phyloP scores from a whole-genome alignment of 306 rosid genomes.

The Cyclanthera cordifolia region DNA sequence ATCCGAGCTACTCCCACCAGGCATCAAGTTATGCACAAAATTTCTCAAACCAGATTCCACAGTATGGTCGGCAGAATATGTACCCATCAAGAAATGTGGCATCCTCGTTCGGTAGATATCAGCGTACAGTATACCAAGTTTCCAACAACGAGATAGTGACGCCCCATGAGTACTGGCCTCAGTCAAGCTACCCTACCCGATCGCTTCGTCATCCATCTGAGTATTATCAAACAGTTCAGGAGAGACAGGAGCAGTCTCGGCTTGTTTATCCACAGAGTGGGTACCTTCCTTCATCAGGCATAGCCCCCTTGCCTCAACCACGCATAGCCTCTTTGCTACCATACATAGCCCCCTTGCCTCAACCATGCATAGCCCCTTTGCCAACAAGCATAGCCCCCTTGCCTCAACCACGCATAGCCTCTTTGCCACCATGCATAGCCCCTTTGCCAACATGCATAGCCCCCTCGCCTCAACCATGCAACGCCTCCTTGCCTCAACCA shows the following conservation, averaged over 20 bases:
- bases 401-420: no score
- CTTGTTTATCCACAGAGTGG: constrained; percentile 24
- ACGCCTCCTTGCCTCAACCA: no score
- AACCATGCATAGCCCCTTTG: no score
- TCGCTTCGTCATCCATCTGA: constrained; percentile 23
- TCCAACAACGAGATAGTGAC: constrained; percentile 20
- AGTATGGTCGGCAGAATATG: constrained; percentile 19
- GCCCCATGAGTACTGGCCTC: constrained; percentile 35
- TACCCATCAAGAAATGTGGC: constrained; percentile 20
- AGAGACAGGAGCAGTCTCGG: constrained; percentile 23
- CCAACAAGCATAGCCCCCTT: no score
- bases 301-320: no score
- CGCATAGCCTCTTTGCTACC: no score
- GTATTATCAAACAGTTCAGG: constrained; percentile 26
- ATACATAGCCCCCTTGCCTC: no score
- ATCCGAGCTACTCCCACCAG: constrained; percentile 33
- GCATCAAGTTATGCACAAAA: constrained; percentile 25
- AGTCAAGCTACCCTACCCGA: constrained; percentile 21
- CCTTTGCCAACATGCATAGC: no score
- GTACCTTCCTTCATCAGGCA: constrained; percentile 24
- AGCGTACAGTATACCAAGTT: constrained; percentile 17
- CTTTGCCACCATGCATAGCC: no score
- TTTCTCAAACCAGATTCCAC: constrained; percentile 20
- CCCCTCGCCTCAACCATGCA: no score
- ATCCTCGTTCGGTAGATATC: constrained; percentile 24